Evolutionary conservation across 2,329 filamentous ascomycete genomes (phyloP).

Genomic region (Trichoderma lentiforme): DNA sequence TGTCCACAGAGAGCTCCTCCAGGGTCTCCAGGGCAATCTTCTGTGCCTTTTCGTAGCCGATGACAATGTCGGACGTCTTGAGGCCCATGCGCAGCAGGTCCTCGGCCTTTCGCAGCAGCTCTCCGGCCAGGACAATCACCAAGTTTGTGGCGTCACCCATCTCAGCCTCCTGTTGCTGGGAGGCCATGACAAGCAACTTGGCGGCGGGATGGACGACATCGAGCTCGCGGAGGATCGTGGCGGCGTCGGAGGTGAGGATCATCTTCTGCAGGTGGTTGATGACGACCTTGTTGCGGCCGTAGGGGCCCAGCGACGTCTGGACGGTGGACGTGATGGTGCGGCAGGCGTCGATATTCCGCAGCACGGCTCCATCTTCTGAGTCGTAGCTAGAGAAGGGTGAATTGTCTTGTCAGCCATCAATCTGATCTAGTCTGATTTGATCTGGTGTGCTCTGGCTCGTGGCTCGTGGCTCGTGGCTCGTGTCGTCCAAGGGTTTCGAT

Average conservation of each 20-base stretch:
- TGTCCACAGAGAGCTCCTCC: conserved; percentile 87
- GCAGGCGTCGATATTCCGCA: conserved; percentile 98
- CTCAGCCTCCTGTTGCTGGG: conserved; percentile 97
- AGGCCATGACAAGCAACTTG: conserved; percentile 97
- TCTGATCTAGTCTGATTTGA: not conserved
- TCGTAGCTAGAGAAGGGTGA: conserved; percentile 74
- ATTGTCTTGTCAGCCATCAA: conserved; percentile 28
- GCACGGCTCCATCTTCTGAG: conserved; percentile 95
- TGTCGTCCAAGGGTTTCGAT: not conserved
- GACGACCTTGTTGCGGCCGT: conserved; percentile 98
- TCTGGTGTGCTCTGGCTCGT: not conserved
- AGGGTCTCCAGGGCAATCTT: conserved; percentile 80
- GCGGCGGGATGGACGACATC: conserved; percentile 98
- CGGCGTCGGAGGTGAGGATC: conserved; percentile 97
- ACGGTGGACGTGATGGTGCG: conserved; percentile 93
- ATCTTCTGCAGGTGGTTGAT: conserved; percentile 99
- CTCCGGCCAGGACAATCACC: conserved; percentile 92
- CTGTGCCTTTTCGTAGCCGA: conserved; percentile 93
- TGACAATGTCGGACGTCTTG: conserved; percentile 96
- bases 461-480: not conserved
- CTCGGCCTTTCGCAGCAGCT: conserved; percentile 95
- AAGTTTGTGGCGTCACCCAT: conserved; percentile 99
- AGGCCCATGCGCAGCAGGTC: conserved; percentile 94
- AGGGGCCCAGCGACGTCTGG: conserved; percentile 93
- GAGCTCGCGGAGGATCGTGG: conserved; percentile 93